Evolutionary conservation across 306 rosid genomes (phyloP).

Genomic region (Erythrophleum fordii): DNA sequence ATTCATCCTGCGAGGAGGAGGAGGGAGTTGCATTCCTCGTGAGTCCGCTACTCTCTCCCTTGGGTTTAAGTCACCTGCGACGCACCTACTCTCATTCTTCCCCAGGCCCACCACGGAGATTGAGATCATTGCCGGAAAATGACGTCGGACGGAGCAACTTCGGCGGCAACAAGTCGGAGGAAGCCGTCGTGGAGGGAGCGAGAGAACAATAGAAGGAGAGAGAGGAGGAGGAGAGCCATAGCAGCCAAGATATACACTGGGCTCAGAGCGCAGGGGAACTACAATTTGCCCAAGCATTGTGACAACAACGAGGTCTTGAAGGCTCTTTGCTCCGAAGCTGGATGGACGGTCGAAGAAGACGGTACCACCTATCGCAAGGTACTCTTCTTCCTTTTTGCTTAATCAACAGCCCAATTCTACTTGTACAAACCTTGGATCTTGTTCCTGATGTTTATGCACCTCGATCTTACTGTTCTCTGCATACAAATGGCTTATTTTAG

Average conservation of each 20-base stretch:
- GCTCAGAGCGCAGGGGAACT: slow-evolving; percentile 85
- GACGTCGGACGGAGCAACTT: slow-evolving; percentile 88
- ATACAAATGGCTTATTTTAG: slow-evolving; percentile 25
- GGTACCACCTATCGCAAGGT: slow-evolving; percentile 94
- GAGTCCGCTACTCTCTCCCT: slow-evolving; percentile 35
- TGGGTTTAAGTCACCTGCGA: slow-evolving; percentile 53
- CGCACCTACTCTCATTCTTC: slow-evolving; percentile 17
- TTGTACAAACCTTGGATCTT: slow-evolving; percentile 14
- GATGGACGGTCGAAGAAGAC: slow-evolving; percentile 91
- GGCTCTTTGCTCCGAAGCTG: slow-evolving; percentile 86
- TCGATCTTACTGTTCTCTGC: slow-evolving; percentile 21
- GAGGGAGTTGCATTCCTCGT: slow-evolving; percentile 65
- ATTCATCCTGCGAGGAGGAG: slow-evolving; percentile 49
- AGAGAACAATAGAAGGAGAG: slow-evolving; percentile 85
- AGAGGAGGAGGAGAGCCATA: slow-evolving; percentile 76
- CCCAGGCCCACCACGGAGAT: neutral
- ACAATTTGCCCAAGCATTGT: slow-evolving; percentile 81
- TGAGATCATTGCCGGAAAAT: slow-evolving; percentile 47
- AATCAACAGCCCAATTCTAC: neutral
- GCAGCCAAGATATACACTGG: slow-evolving; percentile 82
- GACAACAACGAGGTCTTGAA: slow-evolving; percentile 88
- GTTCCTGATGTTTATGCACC: neutral
- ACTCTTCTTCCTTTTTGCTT: neutral
- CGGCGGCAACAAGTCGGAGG: slow-evolving; percentile 61
- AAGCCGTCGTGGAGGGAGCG: slow-evolving; percentile 95